Evolutionary conservation across 2,329 filamentous ascomycete species (phyloP).

Genomic region (Hypoxylon sp.): DNA sequence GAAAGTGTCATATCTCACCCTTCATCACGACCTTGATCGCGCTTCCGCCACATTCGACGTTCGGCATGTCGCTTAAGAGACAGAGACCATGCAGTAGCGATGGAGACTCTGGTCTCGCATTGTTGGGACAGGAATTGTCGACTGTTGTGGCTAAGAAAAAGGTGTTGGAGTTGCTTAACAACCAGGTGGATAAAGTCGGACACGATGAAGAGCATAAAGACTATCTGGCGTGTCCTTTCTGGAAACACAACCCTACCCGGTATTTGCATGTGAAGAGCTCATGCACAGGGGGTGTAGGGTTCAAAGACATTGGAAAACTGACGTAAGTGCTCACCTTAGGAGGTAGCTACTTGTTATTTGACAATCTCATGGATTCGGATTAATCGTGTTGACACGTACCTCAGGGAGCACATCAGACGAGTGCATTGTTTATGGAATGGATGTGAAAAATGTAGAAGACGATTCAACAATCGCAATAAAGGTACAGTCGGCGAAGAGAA

Average conservation of each 20-base stretch:
- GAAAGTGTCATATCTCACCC: constrained; percentile 17
- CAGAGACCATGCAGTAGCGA: neutral
- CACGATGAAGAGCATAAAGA: constrained; percentile 17
- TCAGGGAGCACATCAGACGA: constrained; percentile 29
- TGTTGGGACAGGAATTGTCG: too few relatives aligned
- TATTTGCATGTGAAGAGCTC: constrained; percentile 24
- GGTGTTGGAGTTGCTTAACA: too few relatives aligned
- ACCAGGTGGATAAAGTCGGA: too few relatives aligned
- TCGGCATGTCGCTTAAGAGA: constrained; percentile 2
- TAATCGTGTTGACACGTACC: neutral
- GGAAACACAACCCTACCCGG: constrained; percentile 27
- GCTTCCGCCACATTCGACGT: neutral
- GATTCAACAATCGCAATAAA: constrained; percentile 17
- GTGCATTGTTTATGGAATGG: constrained; percentile 29
- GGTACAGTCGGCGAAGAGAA: constrained; percentile 21
- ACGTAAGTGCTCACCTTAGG: too few relatives aligned
- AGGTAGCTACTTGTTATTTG: neutral
- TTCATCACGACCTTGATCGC: neutral
- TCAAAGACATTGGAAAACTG: constrained; percentile 32
- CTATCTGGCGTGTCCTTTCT: constrained; percentile 28
- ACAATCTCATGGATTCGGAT: neutral
- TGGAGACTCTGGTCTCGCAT: neutral
- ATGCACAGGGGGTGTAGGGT: constrained; percentile 20
- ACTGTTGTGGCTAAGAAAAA: too few relatives aligned
- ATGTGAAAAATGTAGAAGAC: constrained; percentile 21